phyloP scores from a whole-genome alignment of 2,329 filamentous ascomycete species.

The Botrytis medusae region DNA sequence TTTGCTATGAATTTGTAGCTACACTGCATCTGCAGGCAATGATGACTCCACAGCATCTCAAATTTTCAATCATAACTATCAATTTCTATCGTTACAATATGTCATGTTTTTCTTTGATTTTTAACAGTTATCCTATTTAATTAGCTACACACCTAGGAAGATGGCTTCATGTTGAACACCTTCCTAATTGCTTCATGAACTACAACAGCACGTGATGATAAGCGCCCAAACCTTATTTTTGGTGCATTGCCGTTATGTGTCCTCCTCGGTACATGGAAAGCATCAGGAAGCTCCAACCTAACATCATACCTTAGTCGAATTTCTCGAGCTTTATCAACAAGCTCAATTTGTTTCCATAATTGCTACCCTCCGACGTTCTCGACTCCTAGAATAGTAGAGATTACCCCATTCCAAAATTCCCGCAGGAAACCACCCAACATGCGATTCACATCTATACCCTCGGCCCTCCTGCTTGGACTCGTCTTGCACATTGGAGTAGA shows the following conservation, averaged over 20 bases:
- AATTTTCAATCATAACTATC: background rate
- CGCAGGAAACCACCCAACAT: constrained; percentile 23
- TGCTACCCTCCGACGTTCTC: background rate
- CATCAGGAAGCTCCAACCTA: constrained; percentile 13
- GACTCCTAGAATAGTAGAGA: background rate
- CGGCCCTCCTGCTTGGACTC: constrained; percentile 34
- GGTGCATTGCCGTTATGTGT: constrained; percentile 21
- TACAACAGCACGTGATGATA: constrained; percentile 7
- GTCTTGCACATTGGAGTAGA: constrained; percentile 32
- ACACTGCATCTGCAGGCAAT: constrained; percentile 13
- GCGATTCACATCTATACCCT: constrained; percentile 34
- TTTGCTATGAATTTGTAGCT: constrained; percentile 7
- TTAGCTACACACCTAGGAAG: background rate
- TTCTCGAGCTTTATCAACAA: constrained; percentile 9
- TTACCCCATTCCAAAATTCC: background rate
- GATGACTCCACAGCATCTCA: background rate
- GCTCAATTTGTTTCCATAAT: constrained; percentile 3
- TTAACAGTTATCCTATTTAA: background rate
- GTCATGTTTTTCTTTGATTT: background rate
- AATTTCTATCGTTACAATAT: background rate
- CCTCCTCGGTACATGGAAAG: constrained; percentile 18
- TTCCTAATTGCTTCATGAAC: constrained; percentile 3
- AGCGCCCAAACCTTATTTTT: constrained; percentile 14
- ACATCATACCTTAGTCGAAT: constrained; percentile 12
- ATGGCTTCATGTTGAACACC: background rate